Base-by-base conservation (phyloP, 148 eudicot genomes). In the Talinum fruticosum region DNA sequence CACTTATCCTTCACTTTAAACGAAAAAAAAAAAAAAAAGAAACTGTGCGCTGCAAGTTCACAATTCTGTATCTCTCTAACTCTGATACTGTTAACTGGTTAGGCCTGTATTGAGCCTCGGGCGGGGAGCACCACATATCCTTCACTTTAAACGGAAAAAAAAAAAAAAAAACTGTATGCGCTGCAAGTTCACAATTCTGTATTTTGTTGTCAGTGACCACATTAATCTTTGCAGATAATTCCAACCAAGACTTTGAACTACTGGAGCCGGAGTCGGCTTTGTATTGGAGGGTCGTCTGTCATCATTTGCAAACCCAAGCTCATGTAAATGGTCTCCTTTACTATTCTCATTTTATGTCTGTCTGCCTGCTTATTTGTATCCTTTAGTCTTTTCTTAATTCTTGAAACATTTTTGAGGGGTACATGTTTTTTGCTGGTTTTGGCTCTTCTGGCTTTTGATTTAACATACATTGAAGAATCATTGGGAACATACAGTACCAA, bases 251-350 rank as follows among this genome's bases (percentile, higher is more conserved):
- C 78, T 81, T 81, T 78, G 85, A 81, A 75, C 86, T 93, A 49
- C 75, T 96, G 84, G 95, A 93, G 64, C 88, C 97, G 68, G 99
- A 96, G 85, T 86, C 87, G 80, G 97, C 99, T 80, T 88, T 96
- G 47, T 96, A 87, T 80, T 93, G 97, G 97, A 89, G 95, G 82
- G 82, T 82, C 78, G 92, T 90, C 65, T 91, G 99, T 79, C 88
- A 81, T 76, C 85, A 96, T 72, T 78, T 96, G 67, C 95, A 93
- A 71, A 82, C 76, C 54, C 89, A 90, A 83, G 98, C 99, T 66
- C 91, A 89, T 71, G 99, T 93, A 81, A 84, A 86, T 66, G 47
- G 69, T 35, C 75, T 24, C n/a, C 19, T 29, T n/a, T 57, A 29
- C 38, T 28, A 10, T 38, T 49, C 19, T 59, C 14, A n/a, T 78